phyloP scores from a whole-genome alignment of 306 rosid species.

The Quercus aquifolioides region DNA sequence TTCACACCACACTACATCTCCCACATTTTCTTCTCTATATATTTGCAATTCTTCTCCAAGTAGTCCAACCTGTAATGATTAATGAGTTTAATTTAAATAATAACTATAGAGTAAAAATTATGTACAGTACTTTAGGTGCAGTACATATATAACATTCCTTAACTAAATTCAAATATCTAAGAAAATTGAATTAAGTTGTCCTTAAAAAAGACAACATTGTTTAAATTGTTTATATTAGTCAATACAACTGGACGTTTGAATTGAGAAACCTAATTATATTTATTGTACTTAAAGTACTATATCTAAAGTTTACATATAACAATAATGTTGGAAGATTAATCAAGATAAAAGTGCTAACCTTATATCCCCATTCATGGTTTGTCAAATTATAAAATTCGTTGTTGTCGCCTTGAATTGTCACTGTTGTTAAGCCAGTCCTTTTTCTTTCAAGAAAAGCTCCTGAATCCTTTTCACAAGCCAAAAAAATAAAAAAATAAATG shows the following conservation, averaged over 20 bases:
- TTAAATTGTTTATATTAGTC: no score
- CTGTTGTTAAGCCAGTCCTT: slow-evolving; percentile 47
- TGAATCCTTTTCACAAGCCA: slow-evolving; percentile 51
- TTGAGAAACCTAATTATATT: no score
- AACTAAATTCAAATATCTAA: no score
- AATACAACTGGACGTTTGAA: no score
- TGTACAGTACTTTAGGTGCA: background rate
- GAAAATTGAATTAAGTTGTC: no score
- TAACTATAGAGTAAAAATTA: background rate
- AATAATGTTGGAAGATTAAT: background rate
- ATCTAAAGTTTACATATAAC: no score
- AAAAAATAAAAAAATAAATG: background rate
- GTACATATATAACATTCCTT: no score
- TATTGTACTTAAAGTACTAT: no score
- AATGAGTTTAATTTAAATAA: background rate
- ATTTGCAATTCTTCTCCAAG: slow-evolving; percentile 50
- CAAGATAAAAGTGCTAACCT: slow-evolving; percentile 25
- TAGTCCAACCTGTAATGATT: slow-evolving; percentile 46
- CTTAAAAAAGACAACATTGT: no score
- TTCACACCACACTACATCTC: slow-evolving; percentile 36
- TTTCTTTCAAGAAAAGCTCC: slow-evolving; percentile 72
- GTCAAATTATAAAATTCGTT: slow-evolving; percentile 40
- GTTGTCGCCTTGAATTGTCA: slow-evolving; percentile 44
- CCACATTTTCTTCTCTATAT: slow-evolving; percentile 35
- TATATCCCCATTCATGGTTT: slow-evolving; percentile 61